These are phyloP conservation scores for Psidium friedrichsthalianum DNA, from an alignment of 345 rosid species.

Conservation along the genomic window DNA sequence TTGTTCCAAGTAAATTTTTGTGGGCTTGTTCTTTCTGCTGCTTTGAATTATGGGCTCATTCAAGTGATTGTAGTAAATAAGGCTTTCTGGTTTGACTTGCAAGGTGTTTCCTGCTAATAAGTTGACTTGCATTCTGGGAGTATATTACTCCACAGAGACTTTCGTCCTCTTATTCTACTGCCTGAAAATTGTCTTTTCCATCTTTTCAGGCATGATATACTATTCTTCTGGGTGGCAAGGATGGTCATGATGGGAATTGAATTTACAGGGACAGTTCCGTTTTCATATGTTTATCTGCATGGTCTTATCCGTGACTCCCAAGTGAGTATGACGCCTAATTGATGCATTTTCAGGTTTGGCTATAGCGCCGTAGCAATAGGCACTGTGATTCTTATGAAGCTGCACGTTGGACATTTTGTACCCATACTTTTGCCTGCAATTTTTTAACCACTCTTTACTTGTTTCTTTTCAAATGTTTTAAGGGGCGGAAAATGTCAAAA, in stretches of 20 bases:
- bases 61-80: background rate
- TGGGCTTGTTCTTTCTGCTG: background rate
- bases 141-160: background rate
- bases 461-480: slow-evolving; percentile 11
- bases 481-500: slow-evolving; percentile 98
- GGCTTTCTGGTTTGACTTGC: background rate
- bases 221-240: slow-evolving; percentile 99
- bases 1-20: background rate
- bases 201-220: slow-evolving; percentile 87
- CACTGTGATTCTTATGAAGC: background rate
- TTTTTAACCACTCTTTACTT: background rate
- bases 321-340: slow-evolving; percentile 29
- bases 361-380: background rate
- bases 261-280: slow-evolving; percentile 91
- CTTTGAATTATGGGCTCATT: background rate
- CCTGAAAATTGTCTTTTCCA: background rate
- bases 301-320: slow-evolving; percentile 92
- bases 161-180: background rate
- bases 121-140: background rate
- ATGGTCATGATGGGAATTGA: slow-evolving; percentile 99
- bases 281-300: slow-evolving; percentile 81
- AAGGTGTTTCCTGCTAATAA: background rate
- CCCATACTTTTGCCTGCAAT: background rate
- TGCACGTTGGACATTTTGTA: background rate
- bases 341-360: background rate